These are phyloP conservation scores for Pyrenophora graminea DNA, from an alignment of 2,329 filamentous ascomycete genomes.

Conservation along the genomic window DNA sequence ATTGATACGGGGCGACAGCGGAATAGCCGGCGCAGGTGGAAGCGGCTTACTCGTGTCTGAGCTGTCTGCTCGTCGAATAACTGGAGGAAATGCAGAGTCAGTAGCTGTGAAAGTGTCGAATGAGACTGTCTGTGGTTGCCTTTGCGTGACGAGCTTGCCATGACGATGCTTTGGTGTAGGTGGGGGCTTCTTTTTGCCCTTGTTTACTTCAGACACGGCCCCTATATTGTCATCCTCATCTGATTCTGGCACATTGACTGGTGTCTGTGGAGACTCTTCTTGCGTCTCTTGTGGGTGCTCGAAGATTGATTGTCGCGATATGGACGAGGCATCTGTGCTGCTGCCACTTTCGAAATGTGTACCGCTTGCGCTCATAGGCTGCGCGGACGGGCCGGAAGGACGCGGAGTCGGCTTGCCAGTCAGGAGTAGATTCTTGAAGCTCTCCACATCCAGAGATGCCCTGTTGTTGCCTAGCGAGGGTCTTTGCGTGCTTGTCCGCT, in stretches of 20 bases:
- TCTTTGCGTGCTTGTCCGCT: slow-evolving; percentile 35
- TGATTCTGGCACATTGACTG: slow-evolving; percentile 60
- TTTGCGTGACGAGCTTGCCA: slow-evolving; percentile 69
- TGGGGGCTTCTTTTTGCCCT: slow-evolving; percentile 71
- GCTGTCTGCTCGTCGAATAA: slow-evolving; percentile 34
- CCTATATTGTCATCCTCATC: slow-evolving; percentile 54
- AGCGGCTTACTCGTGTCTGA: slow-evolving; percentile 67
- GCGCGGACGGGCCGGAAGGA: slow-evolving; percentile 30
- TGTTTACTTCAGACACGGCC: slow-evolving; percentile 38
- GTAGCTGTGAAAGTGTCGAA: slow-evolving; percentile 40
- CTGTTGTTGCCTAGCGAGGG: slow-evolving; percentile 32
- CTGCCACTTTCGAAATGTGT: slow-evolving; percentile 53
- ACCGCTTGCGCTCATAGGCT: slow-evolving; percentile 27
- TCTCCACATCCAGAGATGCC: slow-evolving; percentile 71
- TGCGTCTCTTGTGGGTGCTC: slow-evolving; percentile 54
- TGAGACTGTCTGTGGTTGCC: slow-evolving; percentile 48
- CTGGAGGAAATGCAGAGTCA: slow-evolving; percentile 27
- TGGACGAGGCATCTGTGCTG: slow-evolving; percentile 62
- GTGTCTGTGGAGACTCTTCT: slow-evolving; percentile 61
- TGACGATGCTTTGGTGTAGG: slow-evolving; percentile 71
- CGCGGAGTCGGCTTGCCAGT: slow-evolving; percentile 65
- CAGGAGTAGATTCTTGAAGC: slow-evolving; percentile 75
- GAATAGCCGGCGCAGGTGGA: slow-evolving; percentile 55
- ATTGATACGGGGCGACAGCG: slow-evolving; percentile 24
- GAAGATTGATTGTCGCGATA: slow-evolving; percentile 63